Evolutionary conservation across 768 basidiomycete genomes (phyloP).

Genomic region (Chalciporus piperatus): DNA sequence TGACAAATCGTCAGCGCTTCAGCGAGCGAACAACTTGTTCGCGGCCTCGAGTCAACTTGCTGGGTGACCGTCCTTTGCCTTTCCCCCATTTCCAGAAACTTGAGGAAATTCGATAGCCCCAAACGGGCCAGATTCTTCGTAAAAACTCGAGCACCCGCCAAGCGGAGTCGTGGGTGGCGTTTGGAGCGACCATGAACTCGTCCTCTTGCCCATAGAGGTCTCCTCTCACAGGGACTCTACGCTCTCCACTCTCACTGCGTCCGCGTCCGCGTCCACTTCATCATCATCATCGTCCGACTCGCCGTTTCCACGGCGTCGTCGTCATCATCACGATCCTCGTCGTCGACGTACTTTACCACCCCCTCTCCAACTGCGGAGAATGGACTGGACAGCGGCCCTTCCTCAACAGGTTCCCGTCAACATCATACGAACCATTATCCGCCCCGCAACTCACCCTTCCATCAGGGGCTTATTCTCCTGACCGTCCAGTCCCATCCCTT

Average conservation of each 20-base stretch:
- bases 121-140: conserved; percentile 30
- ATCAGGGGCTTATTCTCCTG: conserved; percentile 27
- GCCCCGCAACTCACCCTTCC: conserved; percentile 28
- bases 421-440: conserved; percentile 38
- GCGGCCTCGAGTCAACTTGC: conserved; percentile 46
- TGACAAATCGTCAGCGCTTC: not conserved
- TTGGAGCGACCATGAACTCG: conserved; percentile 35
- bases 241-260: not conserved
- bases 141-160: conserved; percentile 17
- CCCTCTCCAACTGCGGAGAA: conserved; percentile 14
- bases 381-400: not conserved
- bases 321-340: conserved; percentile 6
- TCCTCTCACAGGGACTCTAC: conserved; percentile 15
- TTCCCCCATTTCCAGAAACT: conserved; percentile 23
- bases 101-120: conserved; percentile 22
- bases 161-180: conserved; percentile 27
- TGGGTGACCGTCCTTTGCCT: conserved; percentile 36
- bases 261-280: not conserved
- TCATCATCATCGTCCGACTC: conserved; percentile 14
- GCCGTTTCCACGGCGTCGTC: conserved; percentile 8
- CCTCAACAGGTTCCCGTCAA: conserved; percentile 13
- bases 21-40: conserved; percentile 42
- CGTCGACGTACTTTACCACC: conserved; percentile 24
- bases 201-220: conserved; percentile 31
- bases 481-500: conserved; percentile 28